These are phyloP conservation scores for Epithele typhae DNA, from an alignment of 768 basidiomycete genomes.

Conservation along the genomic window DNA sequence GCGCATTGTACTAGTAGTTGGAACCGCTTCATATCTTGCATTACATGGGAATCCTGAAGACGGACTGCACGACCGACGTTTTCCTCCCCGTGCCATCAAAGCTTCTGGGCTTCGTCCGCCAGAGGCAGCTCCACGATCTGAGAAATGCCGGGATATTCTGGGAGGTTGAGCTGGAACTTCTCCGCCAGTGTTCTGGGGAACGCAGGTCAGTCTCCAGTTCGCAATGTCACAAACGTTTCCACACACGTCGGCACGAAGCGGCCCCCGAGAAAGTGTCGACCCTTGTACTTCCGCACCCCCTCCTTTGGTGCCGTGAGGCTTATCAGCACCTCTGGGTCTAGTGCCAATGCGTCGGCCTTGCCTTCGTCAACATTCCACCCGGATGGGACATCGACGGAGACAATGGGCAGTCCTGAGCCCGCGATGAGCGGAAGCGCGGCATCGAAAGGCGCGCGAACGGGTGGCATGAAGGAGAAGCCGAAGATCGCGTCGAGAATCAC, in stretches of 20 bases:
- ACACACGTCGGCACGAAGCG: slow-evolving; percentile 86
- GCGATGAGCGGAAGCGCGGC: slow-evolving; percentile 62
- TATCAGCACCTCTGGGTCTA: slow-evolving; percentile 76
- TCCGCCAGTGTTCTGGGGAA: slow-evolving; percentile 58
- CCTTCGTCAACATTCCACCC: slow-evolving; percentile 95
- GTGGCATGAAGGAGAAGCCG: slow-evolving; percentile 94
- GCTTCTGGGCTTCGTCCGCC: slow-evolving; percentile 10
- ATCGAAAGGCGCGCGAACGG: slow-evolving; percentile 87
- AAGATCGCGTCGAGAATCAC: slow-evolving; percentile 95
- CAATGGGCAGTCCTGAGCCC: slow-evolving; percentile 67
- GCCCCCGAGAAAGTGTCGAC: slow-evolving; percentile 90
- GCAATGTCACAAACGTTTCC: background rate
- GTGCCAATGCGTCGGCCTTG: slow-evolving; percentile 45
- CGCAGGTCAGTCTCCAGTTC: slow-evolving; percentile 4
- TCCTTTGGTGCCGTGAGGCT: slow-evolving; percentile 94
- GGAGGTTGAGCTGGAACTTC: slow-evolving; percentile 76
- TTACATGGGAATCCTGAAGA: no score
- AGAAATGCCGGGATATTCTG: slow-evolving; percentile 69
- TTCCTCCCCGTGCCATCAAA: slow-evolving; percentile 3
- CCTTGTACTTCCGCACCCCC: slow-evolving; percentile 72
- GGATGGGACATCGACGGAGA: slow-evolving; percentile 94
- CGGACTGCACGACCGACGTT: no score
- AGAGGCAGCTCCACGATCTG: slow-evolving; percentile 78
- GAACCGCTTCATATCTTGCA: no score
- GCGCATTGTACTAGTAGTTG: no score